Evolutionary conservation across 352 stramenopile genomes (phyloP).

Genomic region (Peronospora belbahrii): DNA sequence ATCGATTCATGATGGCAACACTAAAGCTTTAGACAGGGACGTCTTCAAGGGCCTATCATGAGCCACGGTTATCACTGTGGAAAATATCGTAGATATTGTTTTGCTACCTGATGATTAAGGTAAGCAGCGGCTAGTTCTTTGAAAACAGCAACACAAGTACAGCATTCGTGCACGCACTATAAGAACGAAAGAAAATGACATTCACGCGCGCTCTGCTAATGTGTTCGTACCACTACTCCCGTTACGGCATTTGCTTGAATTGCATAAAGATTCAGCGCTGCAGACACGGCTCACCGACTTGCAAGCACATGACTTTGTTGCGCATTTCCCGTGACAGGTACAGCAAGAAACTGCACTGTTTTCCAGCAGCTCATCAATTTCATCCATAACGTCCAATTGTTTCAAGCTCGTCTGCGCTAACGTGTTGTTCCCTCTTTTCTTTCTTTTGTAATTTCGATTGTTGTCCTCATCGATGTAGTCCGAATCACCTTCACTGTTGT

Average conservation of each 20-base stretch:
- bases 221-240: neutral
- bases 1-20: slow-evolving; percentile 36
- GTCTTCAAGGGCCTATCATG: slow-evolving; percentile 32
- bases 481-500: too few species aligned
- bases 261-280: slow-evolving; percentile 45
- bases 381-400: slow-evolving; percentile 31
- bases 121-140: neutral
- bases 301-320: slow-evolving; percentile 60
- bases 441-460: too few species aligned
- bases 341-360: slow-evolving; percentile 36
- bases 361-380: slow-evolving; percentile 50
- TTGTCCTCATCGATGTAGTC: too few species aligned
- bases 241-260: slow-evolving; percentile 52
- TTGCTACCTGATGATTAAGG: neutral
- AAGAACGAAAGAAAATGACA: neutral
- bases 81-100: neutral
- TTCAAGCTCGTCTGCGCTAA: neutral
- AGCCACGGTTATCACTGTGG: neutral
- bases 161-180: neutral
- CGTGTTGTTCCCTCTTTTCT: too few species aligned
- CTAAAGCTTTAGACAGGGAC: slow-evolving; percentile 39
- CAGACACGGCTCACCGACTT: slow-evolving; percentile 39
- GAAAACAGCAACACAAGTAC: slow-evolving; percentile 1
- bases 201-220: neutral
- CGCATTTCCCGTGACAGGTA: slow-evolving; percentile 65